Percentiles rank a stretch among this genome's conserved stretches.
Evolutionary conservation across 148 eudicot genomes (phyloP).

Genomic region (Pouteria glomerata): DNA sequence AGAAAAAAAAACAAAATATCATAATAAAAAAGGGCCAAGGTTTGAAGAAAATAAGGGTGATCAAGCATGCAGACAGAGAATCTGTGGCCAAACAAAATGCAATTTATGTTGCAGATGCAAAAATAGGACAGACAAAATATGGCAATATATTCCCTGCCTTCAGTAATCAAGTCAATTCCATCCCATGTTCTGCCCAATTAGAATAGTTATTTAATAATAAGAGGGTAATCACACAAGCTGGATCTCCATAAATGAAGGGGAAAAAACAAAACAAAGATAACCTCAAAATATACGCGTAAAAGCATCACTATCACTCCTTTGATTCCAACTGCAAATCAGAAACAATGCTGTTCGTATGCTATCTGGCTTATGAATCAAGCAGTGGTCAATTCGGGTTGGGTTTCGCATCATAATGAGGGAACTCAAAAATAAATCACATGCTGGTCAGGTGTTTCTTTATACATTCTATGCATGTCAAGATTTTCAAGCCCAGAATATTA

Average conservation of each 20-base stretch:
- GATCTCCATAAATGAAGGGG: not conserved
- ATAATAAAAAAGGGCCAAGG: not conserved
- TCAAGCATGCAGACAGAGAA: conserved; percentile 4
- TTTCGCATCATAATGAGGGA: not conserved
- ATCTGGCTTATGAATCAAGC: not conserved
- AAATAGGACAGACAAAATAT: not conserved
- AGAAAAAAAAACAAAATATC: not conserved
- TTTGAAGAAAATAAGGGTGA: not conserved
- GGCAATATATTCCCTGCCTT: not conserved
- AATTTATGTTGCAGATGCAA: not conserved
- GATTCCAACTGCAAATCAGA: not conserved
- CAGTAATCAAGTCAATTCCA: not conserved
- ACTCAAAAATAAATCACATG: not conserved
- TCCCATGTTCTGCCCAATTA: not conserved
- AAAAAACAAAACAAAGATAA: not conserved
- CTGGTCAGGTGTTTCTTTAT: too few relatives aligned
- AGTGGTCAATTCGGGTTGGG: not conserved
- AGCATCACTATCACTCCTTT: not conserved
- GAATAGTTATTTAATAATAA: not conserved
- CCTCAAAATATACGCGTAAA: not conserved
- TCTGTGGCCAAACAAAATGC: not conserved
- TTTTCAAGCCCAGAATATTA: too few relatives aligned
- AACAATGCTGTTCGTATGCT: not conserved
- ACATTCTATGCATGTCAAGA: too few relatives aligned
- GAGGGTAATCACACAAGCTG: not conserved